A percentile compares a stretch with the other conserved stretches of the same genome.
These are phyloP conservation scores for Ophiostoma novo-ulmi DNA, from an alignment of 2,329 filamentous ascomycete genomes.

Conservation along the genomic window DNA sequence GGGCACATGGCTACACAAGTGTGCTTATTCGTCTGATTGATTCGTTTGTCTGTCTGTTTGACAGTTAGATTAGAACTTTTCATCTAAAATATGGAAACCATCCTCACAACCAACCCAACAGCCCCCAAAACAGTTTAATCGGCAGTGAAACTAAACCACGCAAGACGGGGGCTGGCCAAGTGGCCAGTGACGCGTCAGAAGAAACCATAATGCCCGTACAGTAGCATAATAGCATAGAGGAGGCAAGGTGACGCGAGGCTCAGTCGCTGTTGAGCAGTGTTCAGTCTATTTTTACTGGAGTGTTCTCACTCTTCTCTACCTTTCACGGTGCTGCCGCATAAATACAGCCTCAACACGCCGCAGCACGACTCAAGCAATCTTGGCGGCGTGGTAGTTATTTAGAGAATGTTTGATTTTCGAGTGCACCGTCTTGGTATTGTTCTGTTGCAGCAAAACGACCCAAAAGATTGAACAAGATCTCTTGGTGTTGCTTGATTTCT, in stretches of 20 bases:
- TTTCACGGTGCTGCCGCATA: background rate
- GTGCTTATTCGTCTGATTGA: background rate
- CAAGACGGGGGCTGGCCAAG: background rate
- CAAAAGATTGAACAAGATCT: background rate
- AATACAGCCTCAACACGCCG: background rate
- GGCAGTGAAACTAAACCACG: background rate
- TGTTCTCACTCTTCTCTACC: background rate
- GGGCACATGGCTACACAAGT: too few relatives aligned
- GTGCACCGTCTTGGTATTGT: background rate
- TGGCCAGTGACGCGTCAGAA: constrained; percentile 1
- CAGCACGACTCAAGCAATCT: background rate
- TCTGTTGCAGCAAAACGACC: background rate
- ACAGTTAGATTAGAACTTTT: background rate
- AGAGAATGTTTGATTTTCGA: background rate
- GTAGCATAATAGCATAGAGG: background rate
- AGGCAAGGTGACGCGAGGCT: background rate
- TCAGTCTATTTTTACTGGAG: background rate
- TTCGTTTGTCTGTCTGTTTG: background rate
- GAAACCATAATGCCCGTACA: background rate
- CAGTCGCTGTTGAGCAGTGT: background rate
- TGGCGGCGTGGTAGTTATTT: background rate
- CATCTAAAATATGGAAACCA: background rate
- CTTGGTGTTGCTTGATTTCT: background rate
- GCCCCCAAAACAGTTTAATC: background rate
- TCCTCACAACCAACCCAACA: background rate